A percentile compares a stretch with the other conserved stretches of the same genome.
These are phyloP conservation scores for Trametes sanguinea DNA, from an alignment of 768 basidiomycete species.

Conservation along the genomic window DNA sequence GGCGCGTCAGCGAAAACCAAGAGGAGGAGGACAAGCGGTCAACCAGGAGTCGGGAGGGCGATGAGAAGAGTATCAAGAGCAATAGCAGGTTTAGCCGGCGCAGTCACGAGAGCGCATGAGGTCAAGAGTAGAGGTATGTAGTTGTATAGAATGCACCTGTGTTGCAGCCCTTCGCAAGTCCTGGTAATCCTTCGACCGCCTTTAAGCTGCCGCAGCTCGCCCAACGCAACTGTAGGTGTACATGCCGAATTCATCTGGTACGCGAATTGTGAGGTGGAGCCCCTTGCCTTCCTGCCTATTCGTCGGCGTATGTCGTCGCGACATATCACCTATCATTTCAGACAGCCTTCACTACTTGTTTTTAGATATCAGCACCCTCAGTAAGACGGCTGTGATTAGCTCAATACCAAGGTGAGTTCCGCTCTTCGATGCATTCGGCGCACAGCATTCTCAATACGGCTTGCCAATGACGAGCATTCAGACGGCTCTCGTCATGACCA, in stretches of 20 bases:
- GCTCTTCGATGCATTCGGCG: not conserved
- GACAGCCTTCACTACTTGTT: not conserved
- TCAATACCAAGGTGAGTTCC: not conserved
- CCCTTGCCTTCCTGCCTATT: slow-evolving; percentile 2
- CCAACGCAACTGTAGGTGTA: no score
- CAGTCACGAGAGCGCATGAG: slow-evolving; percentile 8
- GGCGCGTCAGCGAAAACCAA: not conserved
- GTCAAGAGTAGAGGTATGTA: slow-evolving; percentile 1
- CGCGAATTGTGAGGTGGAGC: not conserved
- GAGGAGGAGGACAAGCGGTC: not conserved
- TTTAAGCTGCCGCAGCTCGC: not conserved
- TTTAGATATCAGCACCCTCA: no score
- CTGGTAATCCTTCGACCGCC: not conserved
- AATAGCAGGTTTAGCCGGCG: slow-evolving; percentile 1
- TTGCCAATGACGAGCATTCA: slow-evolving; percentile 1
- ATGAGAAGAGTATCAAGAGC: slow-evolving; percentile 10
- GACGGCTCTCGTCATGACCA: not conserved
- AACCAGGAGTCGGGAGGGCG: not conserved
- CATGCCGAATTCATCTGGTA: not conserved
- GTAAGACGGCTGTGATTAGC: not conserved
- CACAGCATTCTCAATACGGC: not conserved
- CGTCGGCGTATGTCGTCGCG: slow-evolving; percentile 14
- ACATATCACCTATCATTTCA: slow-evolving; percentile 9
- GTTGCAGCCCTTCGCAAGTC: not conserved
- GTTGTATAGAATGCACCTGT: not conserved